A percentile compares a stretch with the other conserved stretches of the same genome.
Conservation (phyloP, 2,329 filamentous ascomycete species). For the Alternaria sp. region DNA sequence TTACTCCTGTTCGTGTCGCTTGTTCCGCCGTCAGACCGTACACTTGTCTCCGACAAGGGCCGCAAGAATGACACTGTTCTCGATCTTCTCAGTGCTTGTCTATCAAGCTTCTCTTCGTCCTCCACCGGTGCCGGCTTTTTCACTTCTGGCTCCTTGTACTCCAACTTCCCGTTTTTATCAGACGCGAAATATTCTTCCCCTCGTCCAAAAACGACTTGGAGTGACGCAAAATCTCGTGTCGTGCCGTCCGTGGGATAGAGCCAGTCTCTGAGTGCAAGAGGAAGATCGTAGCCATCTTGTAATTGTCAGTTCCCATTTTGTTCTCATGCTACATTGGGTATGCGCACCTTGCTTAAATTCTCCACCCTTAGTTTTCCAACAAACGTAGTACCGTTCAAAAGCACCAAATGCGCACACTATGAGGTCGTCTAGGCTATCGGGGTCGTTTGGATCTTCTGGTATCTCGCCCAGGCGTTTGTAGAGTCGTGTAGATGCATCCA, state of each 20-base stretch:
- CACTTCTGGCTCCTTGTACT: conserved; percentile 45
- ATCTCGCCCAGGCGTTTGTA: conserved; percentile 46
- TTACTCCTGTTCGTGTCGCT: conserved; percentile 21
- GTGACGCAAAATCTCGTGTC: conserved; percentile 44
- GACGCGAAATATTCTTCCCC: conserved; percentile 54
- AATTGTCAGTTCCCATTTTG: not conserved
- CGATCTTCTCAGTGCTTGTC: conserved; percentile 33
- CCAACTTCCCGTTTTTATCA: conserved; percentile 50
- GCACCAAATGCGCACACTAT: conserved; percentile 52
- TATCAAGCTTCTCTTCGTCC: conserved; percentile 33
- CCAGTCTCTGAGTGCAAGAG: conserved; percentile 44
- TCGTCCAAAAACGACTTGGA: conserved; percentile 52
- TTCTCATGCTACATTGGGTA: not conserved
- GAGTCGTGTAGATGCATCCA: conserved; percentile 43
- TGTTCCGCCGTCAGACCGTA: conserved; percentile 19
- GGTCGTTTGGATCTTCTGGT: conserved; percentile 39
- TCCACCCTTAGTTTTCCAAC: conserved; percentile 50
- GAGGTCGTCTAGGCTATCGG: conserved; percentile 50
- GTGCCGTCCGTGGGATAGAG: conserved; percentile 44
- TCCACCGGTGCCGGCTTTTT: conserved; percentile 22
- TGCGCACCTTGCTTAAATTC: conserved; percentile 48
- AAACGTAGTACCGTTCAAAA: conserved; percentile 53
- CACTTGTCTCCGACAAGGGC: conserved; percentile 34
- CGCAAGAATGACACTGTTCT: conserved; percentile 44
- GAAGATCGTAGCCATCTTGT: conserved; percentile 49